Conservation (phyloP, 306 rosid species). For the Calophaca sinica region DNA sequence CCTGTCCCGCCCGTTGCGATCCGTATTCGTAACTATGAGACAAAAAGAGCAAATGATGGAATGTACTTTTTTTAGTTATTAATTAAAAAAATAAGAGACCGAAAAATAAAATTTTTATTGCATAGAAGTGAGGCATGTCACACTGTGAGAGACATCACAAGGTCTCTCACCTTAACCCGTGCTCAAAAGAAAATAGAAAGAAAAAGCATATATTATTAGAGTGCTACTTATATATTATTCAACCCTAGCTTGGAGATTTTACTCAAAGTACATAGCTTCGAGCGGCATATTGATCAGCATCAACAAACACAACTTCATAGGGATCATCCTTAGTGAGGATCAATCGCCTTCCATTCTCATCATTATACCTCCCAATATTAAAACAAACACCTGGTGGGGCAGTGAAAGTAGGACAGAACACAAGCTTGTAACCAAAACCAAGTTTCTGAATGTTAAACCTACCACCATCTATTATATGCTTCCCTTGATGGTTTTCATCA, state of each 20-base stretch:
- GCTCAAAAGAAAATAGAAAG: too few species aligned
- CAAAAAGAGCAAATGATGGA: too few species aligned
- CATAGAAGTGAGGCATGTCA: too few species aligned
- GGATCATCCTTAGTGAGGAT: neutral
- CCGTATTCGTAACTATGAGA: too few species aligned
- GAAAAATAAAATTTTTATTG: too few species aligned
- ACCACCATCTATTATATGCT: neutral
- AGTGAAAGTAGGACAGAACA: conserved; percentile 2
- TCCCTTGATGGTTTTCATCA: neutral
- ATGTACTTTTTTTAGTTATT: too few species aligned
- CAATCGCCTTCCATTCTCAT: conserved; percentile 16
- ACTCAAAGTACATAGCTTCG: neutral
- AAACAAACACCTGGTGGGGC: neutral
- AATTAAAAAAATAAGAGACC: too few species aligned
- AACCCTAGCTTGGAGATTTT: neutral
- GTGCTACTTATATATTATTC: neutral
- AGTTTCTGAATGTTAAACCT: neutral
- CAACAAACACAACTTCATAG: conserved; percentile 20
- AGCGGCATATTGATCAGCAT: neutral
- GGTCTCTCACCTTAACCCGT: too few species aligned
- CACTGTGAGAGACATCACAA: too few species aligned
- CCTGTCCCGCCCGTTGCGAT: too few species aligned
- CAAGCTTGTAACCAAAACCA: conserved; percentile 13
- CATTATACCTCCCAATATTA: conserved; percentile 1
- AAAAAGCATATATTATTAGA: too few species aligned